Evolutionary conservation across 805 yeast species (phyloP), one percentile per base, ranked within the genome.

Genomic region (Suhomyces vadensis): DNA sequence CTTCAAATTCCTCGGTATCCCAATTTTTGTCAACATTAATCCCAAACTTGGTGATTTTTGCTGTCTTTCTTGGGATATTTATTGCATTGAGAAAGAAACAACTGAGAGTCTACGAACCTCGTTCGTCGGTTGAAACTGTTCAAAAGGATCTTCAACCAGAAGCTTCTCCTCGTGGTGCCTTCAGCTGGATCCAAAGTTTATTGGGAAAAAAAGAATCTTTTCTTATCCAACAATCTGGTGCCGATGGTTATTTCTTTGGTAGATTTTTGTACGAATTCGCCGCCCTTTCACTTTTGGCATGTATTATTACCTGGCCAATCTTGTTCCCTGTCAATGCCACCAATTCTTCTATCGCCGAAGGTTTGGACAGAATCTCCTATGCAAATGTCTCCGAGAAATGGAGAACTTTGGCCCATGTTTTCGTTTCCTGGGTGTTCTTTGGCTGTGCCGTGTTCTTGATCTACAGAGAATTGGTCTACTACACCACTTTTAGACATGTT

Each of bases 211-310:
- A 89, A 1, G 83, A 82, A 48, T 60, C 80, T 1, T 85, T 73
- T 62, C 53, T 83, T 33, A 71, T 87, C 54, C 91, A 85, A 64
- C 83, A 83, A 50, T 69, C 83, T 29, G 87, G 91, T 42, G 61
- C 81, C 24, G 95, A 87, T 64, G 94, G 94, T 2, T 87, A 83
- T 60, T 82, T 87, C 59, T 86, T 82, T 58, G 63, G 85, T 41
- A 73, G 95, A 50, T 86, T 77, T 56, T 55, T 87, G 44, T 74
- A 78, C 35, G 75, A 81, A 22, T 80, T 83, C 48, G 73, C 75
- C 3, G 51, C 72, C 8, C 49, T 84, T 29, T 79, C 83, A 25
- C 50, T 81, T 8, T 21, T 80, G 5, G 82, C 82, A 1, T 78
- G 82, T 40, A 41, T 79, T 9, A 52, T 85, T 17, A 52, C 81